Base-by-base conservation (phyloP, 2,329 filamentous ascomycete genomes). In the Ophiostoma montium region DNA sequence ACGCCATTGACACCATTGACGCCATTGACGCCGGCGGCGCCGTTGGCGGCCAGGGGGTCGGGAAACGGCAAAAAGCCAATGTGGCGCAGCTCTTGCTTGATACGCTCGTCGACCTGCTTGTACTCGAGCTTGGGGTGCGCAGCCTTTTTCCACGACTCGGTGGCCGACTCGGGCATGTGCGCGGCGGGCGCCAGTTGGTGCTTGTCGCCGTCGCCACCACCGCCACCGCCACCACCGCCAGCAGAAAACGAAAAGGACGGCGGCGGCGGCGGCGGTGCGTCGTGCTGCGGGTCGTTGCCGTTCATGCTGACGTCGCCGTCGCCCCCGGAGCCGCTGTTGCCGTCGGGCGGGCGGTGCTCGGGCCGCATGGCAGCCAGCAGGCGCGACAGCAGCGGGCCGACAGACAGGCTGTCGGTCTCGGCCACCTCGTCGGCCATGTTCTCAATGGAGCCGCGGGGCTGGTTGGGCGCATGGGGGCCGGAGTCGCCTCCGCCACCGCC, bases 71-170 rank as follows among this genome's bases (percentile, higher is more conserved):
- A 71, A 58, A 98, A 85, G 11, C 92, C 92, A 52, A 95, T 86
- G 64, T 95, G 86, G 13, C 84, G 81, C 16, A 98, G 75, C 62
- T 98, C 92, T 59, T 88, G 84, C 65, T 94, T 86, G 47, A 95
- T 77, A 43, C 92, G 86, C 60, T 95, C 86, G 58, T 98, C 92
- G 18, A 95, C 78, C 60, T 88, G 82, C 3, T 76, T 74, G 61
- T 94, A 94, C 60, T 95, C 89, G 7, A 94, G 72, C 57, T 86
- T 88, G 1, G 74, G 74, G 48, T 84, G 79, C 1, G 76, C 79
- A 0, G 83, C 78, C 50, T 86, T 85, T 64, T 87, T 90, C 80
- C 86, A 92, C 6, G 78, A 72, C 56, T 84, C 84, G 5, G 80
- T 76, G 5, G 77, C 76, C 3, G 85, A 84, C 55, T 94, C 87